Evolutionary conservation across 148 eudicot genomes (phyloP), one percentile per base, ranked within the genome.

Genomic region (Spergularia bocconei): DNA sequence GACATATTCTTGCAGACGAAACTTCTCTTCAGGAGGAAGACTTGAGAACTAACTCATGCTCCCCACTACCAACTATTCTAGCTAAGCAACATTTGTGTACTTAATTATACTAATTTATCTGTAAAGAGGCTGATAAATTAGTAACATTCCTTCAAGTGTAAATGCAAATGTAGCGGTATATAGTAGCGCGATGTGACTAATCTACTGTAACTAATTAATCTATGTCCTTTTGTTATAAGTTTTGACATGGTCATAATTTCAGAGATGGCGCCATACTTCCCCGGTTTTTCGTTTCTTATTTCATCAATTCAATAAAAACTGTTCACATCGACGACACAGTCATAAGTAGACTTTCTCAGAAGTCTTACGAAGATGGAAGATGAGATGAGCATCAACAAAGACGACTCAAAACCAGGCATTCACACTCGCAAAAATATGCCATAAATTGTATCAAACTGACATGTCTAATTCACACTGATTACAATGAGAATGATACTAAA

Each of bases 401-500:
- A 72, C 54, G 19, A 56, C 62, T 9, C 33, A 61, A 19, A 13
- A 50, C 4, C 14, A 44, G 70, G 25, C 48, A 67, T n/a, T 57
- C 13, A 23, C 41, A 54, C 11, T 57, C 7, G 36, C 54, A 51
- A 73, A 73, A 70, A 69, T 10, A 76, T 41, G 79, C 71, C 78
- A 76, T 76, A 76, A 71, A 71, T 19, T 65, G 53, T 48, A 77
- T 6, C 73, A 75, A 80, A 75, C 72, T 65, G 67, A 50, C 69
- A 71, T 50, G 67, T 76, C 65, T 51, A 76, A 71, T 71, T 65
- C 83, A 76, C 83, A 80, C 47, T 50, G 79, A 76, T 75, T 71
- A 80, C 83, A 76, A 66, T 52, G 64, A 59, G 41, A 67, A 72
- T 68, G 63, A 73, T 57, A 58, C 39, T 53, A 69, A 70, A 63